Conservation (phyloP, 352 stramenopile genomes). For the Phytophthora palmivora region DNA sequence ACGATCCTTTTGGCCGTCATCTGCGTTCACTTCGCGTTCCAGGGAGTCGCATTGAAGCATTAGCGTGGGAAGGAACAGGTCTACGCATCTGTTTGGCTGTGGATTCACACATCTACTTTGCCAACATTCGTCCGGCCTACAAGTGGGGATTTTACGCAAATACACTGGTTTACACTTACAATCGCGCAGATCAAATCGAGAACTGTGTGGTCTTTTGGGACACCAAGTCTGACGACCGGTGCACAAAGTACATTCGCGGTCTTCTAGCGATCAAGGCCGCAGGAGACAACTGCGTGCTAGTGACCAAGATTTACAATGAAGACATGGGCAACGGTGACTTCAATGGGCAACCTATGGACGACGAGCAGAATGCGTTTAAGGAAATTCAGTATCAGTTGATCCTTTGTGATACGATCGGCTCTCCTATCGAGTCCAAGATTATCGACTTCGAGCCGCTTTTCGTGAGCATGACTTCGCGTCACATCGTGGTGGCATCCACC, state of each 20-base stretch:
- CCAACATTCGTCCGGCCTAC: conserved; percentile 94
- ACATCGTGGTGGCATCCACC: conserved; percentile 81
- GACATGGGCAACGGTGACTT: conserved; percentile 45
- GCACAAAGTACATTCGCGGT: conserved; percentile 89
- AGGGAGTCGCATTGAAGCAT: conserved; percentile 82
- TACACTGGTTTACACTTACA: conserved; percentile 93
- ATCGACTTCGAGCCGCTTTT: conserved; percentile 88
- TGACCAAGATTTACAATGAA: conserved; percentile 88
- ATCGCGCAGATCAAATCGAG: conserved; percentile 87
- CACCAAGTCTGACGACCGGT: conserved; percentile 86
- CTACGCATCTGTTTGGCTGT: conserved; percentile 93
- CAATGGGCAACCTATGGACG: conserved; percentile 29
- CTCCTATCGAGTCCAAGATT: conserved; percentile 85
- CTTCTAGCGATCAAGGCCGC: conserved; percentile 80
- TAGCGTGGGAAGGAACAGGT: conserved; percentile 93
- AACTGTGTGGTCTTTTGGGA: conserved; percentile 94
- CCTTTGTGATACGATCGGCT: conserved; percentile 88
- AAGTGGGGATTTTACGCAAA: conserved; percentile 92
- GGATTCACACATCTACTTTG: conserved; percentile 96
- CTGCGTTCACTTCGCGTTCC: conserved; percentile 91
- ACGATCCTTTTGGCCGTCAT: conserved; percentile 87
- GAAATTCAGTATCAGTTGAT: conserved; percentile 87
- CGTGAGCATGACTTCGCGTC: conserved; percentile 87
- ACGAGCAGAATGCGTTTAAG: conserved; percentile 43
- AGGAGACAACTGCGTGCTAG: conserved; percentile 88